Conservation (phyloP, 2,329 filamentous ascomycete species). For the Parastagonospora avenae region DNA sequence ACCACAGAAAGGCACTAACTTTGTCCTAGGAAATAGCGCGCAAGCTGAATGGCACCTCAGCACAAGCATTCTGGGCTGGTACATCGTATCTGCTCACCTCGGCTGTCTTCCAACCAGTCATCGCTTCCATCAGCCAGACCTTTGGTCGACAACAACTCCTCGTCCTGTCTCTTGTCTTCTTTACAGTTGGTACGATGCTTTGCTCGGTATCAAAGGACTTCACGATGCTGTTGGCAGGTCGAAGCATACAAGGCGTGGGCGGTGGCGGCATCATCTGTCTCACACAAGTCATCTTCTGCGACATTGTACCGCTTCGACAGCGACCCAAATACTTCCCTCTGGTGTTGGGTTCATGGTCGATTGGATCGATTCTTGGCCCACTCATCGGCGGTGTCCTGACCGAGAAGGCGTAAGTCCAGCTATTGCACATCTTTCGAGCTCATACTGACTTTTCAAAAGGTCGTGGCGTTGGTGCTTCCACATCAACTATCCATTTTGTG, state of each 20-base stretch:
- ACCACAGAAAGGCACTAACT: neutral
- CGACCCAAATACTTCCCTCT: slow-evolving; percentile 51
- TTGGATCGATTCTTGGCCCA: slow-evolving; percentile 60
- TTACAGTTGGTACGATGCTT: slow-evolving; percentile 54
- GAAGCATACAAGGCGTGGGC: slow-evolving; percentile 46
- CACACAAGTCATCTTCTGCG: slow-evolving; percentile 52
- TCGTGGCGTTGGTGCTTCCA: slow-evolving; percentile 69
- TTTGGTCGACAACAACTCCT: slow-evolving; percentile 57
- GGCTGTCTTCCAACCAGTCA: slow-evolving; percentile 63
- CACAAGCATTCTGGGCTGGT: slow-evolving; percentile 71
- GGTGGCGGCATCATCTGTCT: slow-evolving; percentile 49
- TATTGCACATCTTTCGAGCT: no score
- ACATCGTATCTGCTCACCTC: slow-evolving; percentile 72
- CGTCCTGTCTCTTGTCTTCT: slow-evolving; percentile 49
- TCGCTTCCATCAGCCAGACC: slow-evolving; percentile 49
- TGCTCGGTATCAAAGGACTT: slow-evolving; percentile 47
- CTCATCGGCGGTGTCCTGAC: slow-evolving; percentile 57
- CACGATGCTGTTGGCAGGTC: slow-evolving; percentile 40
- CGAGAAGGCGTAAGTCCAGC: slow-evolving; percentile 43
- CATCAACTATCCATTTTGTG: slow-evolving; percentile 64
- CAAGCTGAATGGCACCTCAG: slow-evolving; percentile 27
- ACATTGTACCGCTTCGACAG: slow-evolving; percentile 50
- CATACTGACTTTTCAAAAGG: no score
- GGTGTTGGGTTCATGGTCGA: slow-evolving; percentile 53
- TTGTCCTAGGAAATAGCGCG: slow-evolving; percentile 26